These are phyloP conservation scores for Metroxylon sagu DNA, from an alignment of 176 grass and related monocot species.

Conservation along the genomic window DNA sequence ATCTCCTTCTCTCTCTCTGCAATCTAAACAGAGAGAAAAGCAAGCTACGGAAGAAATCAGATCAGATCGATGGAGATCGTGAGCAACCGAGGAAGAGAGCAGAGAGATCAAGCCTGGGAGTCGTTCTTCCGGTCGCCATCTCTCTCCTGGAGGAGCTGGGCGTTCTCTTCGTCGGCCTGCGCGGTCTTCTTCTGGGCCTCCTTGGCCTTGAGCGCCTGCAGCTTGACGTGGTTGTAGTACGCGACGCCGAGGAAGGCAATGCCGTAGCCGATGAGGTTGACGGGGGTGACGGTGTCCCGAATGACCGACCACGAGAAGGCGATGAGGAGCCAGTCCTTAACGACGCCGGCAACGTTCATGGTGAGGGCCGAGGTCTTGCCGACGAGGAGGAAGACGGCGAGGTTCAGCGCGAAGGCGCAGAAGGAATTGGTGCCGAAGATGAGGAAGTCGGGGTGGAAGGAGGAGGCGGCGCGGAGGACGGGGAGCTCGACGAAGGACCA, in stretches of 20 bases:
- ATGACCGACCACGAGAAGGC: slow-evolving; percentile 98
- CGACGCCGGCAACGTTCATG: slow-evolving; percentile 94
- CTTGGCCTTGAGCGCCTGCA: slow-evolving; percentile 93
- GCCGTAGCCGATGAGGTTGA: slow-evolving; percentile 85
- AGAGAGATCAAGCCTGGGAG: slow-evolving; percentile 27
- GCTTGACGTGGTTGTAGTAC: slow-evolving; percentile 92
- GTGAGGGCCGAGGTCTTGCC: slow-evolving; percentile 91
- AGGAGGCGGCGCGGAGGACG: slow-evolving; percentile 39
- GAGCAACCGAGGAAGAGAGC: background rate
- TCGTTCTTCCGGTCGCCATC: slow-evolving; percentile 58
- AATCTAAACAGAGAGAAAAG: too few relatives aligned
- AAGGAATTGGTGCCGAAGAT: slow-evolving; percentile 76
- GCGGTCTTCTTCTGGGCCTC: slow-evolving; percentile 86
- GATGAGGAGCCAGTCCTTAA: slow-evolving; percentile 93
- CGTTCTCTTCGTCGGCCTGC: slow-evolving; percentile 71
- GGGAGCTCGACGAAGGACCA: slow-evolving; percentile 81
- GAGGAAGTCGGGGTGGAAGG: slow-evolving; percentile 62
- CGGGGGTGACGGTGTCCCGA: slow-evolving; percentile 68
- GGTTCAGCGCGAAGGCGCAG: slow-evolving; percentile 82
- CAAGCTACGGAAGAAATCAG: background rate
- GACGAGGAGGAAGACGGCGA: slow-evolving; percentile 83
- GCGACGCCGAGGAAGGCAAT: slow-evolving; percentile 87
- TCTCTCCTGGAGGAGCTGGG: slow-evolving; percentile 58
- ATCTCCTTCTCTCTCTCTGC: too few relatives aligned
- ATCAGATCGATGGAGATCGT: background rate